Evolutionary conservation across 345 rosid species (phyloP), one percentile per base, ranked within the genome.

Genomic region (Gossypium australe): DNA sequence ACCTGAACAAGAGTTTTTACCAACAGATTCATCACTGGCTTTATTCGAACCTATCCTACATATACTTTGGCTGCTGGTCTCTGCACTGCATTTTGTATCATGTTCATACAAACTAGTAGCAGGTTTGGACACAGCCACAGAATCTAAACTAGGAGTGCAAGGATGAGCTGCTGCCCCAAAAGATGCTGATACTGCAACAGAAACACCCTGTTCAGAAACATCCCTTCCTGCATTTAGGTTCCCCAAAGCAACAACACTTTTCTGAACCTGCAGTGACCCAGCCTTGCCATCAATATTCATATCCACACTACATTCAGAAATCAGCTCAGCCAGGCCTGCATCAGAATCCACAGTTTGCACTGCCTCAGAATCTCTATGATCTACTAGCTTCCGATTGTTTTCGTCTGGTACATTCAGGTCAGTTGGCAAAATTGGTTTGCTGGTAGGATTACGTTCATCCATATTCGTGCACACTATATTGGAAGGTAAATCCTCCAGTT

Each of bases 401-500:
- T 77, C 85, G 47, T 84, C 86, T 38, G 85, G 72, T 74, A 51
- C 62, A 66, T 81, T 75, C 77, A 80, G 58, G 53, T 69, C 81
- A 24, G 81, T 75, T 65, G 76, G 80, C 84, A 86, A 69, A 55
- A 70, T 75, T 29, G 69, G 57, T 62, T 74, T 22, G 65, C 48
- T 80, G 13, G 47, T 61, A 57, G 68, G 77, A 75, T 75, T 75
- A 53, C 83, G 79, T 73, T 74, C 82, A 13, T 77, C 84, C 69
- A 72, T 81, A 73, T 84, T 82, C 68, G 78, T 57, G 75, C 69
- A 70, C 76, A 73, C 43, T 61, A 71, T 78, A 53, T 77, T 56
- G 2, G 74, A 41, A 48, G 85, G 86, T 56, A 81, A 75, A 68
- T 83, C 84, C 78, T 81, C 87, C 65, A 72, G 77, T 78, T 83